phyloP scores from a whole-genome alignment of 352 stramenopile species.

The Phytophthora sansomeana region DNA sequence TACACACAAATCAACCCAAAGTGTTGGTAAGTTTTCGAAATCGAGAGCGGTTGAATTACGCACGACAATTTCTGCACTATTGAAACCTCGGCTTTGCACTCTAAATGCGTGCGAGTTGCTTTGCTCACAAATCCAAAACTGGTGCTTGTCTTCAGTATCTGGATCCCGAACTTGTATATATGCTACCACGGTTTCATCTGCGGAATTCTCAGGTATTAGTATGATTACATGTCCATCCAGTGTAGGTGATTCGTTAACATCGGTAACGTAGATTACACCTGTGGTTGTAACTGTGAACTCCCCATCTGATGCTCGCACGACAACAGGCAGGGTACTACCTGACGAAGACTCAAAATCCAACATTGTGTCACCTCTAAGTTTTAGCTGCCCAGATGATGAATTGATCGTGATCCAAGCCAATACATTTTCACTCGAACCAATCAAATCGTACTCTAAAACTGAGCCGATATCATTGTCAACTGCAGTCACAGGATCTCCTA shows the following conservation, averaged over 20 bases:
- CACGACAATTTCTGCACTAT: slow-evolving; percentile 42
- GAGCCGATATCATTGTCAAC: slow-evolving; percentile 21
- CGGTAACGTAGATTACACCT: slow-evolving; percentile 35
- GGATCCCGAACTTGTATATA: slow-evolving; percentile 43
- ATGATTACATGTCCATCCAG: background rate
- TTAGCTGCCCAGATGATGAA: slow-evolving; percentile 23
- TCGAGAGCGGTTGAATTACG: slow-evolving; percentile 45
- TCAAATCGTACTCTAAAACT: slow-evolving; percentile 19
- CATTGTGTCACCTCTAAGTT: slow-evolving; percentile 14
- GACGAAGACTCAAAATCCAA: slow-evolving; percentile 38
- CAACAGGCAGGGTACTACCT: slow-evolving; percentile 30
- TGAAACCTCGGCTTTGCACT: slow-evolving; percentile 25
- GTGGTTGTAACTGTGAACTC: slow-evolving; percentile 27
- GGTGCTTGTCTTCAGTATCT: slow-evolving; percentile 43
- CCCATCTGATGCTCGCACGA: slow-evolving; percentile 46
- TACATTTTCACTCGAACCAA: slow-evolving; percentile 13
- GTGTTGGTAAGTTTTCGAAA: slow-evolving; percentile 41
- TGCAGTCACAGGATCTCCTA: slow-evolving; percentile 28
- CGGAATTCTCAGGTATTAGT: slow-evolving; percentile 30
- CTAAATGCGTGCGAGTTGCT: slow-evolving; percentile 44
- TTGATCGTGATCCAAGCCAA: slow-evolving; percentile 24
- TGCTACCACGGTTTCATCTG: slow-evolving; percentile 23
- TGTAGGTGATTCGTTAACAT: slow-evolving; percentile 55
- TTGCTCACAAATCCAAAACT: slow-evolving; percentile 59
- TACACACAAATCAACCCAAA: slow-evolving; percentile 64